Percentiles rank a stretch among this genome's conserved stretches.
These are phyloP conservation scores for Quambalaria eucalypti DNA, from an alignment of 1,284 basidiomycete genomes.

Conservation along the genomic window DNA sequence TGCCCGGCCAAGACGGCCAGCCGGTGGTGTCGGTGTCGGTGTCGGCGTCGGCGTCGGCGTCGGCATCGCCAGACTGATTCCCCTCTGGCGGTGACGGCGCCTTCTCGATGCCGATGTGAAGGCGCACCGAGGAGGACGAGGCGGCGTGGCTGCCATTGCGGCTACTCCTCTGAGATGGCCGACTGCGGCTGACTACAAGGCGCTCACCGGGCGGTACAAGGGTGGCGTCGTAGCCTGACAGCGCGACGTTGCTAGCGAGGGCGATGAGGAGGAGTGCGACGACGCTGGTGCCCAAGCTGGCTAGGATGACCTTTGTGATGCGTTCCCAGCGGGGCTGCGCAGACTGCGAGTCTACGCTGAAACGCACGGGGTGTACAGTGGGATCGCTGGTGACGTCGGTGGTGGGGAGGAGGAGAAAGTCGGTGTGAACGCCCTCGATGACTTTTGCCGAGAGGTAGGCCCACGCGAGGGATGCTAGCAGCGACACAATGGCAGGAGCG, in stretches of 20 bases:
- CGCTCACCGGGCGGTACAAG: slow-evolving; percentile 22
- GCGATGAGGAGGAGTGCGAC: slow-evolving; percentile 12
- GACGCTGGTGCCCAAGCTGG: slow-evolving; percentile 14
- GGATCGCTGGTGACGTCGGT: slow-evolving; percentile 10
- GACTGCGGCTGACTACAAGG: slow-evolving; percentile 12
- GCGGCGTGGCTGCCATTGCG: not conserved
- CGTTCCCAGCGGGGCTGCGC: slow-evolving; percentile 20
- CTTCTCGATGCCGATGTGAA: not conserved
- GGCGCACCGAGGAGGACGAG: not conserved
- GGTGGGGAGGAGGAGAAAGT: slow-evolving; percentile 16
- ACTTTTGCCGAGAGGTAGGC: slow-evolving; percentile 15
- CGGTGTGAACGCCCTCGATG: slow-evolving; percentile 13
- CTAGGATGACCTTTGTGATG: slow-evolving; percentile 15
- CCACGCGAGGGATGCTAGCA: slow-evolving; percentile 17
- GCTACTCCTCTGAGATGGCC: not conserved
- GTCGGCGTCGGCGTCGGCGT: not conserved
- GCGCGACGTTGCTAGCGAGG: slow-evolving; percentile 17
- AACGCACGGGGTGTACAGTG: not conserved
- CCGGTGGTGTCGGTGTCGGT: not conserved
- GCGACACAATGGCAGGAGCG: slow-evolving; percentile 11
- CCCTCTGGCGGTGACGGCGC: not conserved
- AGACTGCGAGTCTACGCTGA: not conserved
- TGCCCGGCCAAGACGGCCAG: no score
- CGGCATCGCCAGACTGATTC: no score
- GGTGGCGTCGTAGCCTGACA: slow-evolving; percentile 23